A percentile compares a stretch with the other conserved stretches of the same genome.
phyloP scores from a whole-genome alignment of 495 filamentous ascomycete species.

The Tuber borchii region DNA sequence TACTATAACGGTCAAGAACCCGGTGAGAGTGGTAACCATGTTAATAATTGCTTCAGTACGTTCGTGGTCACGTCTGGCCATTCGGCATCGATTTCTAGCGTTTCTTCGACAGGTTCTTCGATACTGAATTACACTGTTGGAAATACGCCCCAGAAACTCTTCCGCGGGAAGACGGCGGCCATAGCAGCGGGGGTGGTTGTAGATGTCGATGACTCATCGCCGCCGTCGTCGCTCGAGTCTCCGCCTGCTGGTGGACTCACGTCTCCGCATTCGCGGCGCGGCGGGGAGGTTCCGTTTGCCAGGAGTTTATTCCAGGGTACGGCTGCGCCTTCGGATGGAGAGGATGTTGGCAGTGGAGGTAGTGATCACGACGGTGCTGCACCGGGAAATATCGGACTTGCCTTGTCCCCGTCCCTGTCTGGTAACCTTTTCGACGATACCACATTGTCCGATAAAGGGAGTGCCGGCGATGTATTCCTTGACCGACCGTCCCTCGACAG shows the following conservation, averaged over 20 bases:
- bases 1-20: background rate
- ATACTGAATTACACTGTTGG: slow-evolving; percentile 25
- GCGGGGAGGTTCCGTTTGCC: background rate
- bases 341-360: background rate
- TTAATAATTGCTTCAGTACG: background rate
- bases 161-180: background rate
- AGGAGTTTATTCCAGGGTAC: background rate
- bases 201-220: slow-evolving; percentile 15
- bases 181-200: background rate
- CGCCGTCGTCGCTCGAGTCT: slow-evolving; percentile 19
- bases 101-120: slow-evolving; percentile 30
- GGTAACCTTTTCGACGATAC: slow-evolving; percentile 9
- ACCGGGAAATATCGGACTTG: slow-evolving; percentile 12
- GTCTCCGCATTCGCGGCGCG: slow-evolving; percentile 12
- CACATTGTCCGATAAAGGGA: slow-evolving; percentile 1
- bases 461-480: slow-evolving; percentile 18
- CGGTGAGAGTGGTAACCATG: background rate
- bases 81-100: slow-evolving; percentile 25
- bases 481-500: slow-evolving; percentile 11
- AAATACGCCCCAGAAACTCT: slow-evolving; percentile 21
- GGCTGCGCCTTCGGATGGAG: background rate
- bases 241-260: slow-evolving; percentile 28
- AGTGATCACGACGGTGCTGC: background rate
- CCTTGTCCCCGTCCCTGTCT: slow-evolving; percentile 22
- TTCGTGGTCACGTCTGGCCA: slow-evolving; percentile 12